Base-by-base conservation (phyloP, 179 eudicot genomes). In the Kewa caespitosa region DNA sequence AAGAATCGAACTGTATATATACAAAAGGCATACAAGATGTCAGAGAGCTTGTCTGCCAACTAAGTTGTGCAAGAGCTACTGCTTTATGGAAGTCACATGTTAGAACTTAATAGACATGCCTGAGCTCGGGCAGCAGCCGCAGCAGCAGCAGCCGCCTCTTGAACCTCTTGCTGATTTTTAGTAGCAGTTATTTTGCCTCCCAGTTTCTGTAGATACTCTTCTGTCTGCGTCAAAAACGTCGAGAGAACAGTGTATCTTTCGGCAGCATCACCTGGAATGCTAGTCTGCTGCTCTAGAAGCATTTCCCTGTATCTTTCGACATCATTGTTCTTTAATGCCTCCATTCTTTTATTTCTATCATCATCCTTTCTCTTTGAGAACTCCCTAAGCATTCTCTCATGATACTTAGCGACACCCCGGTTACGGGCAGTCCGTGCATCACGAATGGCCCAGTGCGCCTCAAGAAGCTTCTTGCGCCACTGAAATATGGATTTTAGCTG, bases 361-460 rank as follows among this genome's bases (percentile, higher is more conserved):
- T 95, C 97, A 37, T 95, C 97, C 84, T 93, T 95, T 72, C 86
- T 89, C 88, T 95, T 95, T 52, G 97, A 91, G 77, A 93, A 95
- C 82, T 93, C 98, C 86, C 92, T 90, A 79, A 91, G 81, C 98
- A 93, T 91, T 75, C 88, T 91, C 79, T 95, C 99, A 76, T 95
- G 99, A 79, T 93, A 95, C 76, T 95, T 95, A 46, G 94, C 96
- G 43, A 93, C 92, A 79, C 98, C 99, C 79, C 94, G 87, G 70
- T 95, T 95, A 31, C 99, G 98, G 57, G 98, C 90, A 80, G 98
- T 93, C 67, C 99, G 86, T 46, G 96, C 98, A 87, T 95, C 99
- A 77, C 99, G 98, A 66, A 93, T 91, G 39, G 86, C 94, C 98
- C 98, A 93, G 71, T 95, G 99, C 36, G 94, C 84, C 85, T 95